Base-by-base conservation (phyloP, 2,329 filamentous ascomycete species). In the Cytospora schulzeri region DNA sequence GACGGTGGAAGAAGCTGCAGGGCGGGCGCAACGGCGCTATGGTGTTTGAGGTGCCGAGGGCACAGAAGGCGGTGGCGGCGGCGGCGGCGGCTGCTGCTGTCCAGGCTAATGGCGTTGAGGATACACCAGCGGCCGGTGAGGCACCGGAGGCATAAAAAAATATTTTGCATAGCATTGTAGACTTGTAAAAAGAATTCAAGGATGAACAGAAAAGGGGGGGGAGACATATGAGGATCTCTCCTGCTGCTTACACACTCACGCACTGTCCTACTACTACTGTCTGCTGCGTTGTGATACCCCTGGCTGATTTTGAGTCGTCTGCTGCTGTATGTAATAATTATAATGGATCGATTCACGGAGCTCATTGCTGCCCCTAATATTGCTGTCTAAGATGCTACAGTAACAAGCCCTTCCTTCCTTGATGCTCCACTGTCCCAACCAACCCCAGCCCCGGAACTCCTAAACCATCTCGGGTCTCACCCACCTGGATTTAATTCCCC, bases 1-100 rank as follows among this genome's bases (percentile, higher is more conserved):
- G 93, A 4, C 83, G 91, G 68, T 98, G 93, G 93, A 89, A 89
- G 77, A 83, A 83, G 64, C 76, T 83, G 28, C 76, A 77, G 54
- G 81, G 80, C 9, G 92, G 88, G 4, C 89, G 88, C 69, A 97
- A 97, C 73, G 91, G 92, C 8, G 91, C 91, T n/a, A 85, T 95
- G 28, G 84, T 97, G 12, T 96, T 97, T 73, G 93, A 97, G 74
- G 86, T 97, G 38, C 85, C 90, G 17, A 80, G 78, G 71, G 70
- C 78, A 70, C 70, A 71, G 53, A 76, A 70, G 66, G 68, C 68
- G 22, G 70, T 64, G 62, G 70, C 68, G n/a, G 63, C 52, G 3
- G 33, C 53, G 26, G 45, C 11, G 62, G 70, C 68, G n/a, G 63
- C 52, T 2, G 33, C 53, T 19, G 45, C 11, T n/a, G 50, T 24